Evolutionary conservation across 371 early-diverging fungal species (phyloP), one percentile per base, ranked within the genome.

Genomic region (Mortierella sp.): DNA sequence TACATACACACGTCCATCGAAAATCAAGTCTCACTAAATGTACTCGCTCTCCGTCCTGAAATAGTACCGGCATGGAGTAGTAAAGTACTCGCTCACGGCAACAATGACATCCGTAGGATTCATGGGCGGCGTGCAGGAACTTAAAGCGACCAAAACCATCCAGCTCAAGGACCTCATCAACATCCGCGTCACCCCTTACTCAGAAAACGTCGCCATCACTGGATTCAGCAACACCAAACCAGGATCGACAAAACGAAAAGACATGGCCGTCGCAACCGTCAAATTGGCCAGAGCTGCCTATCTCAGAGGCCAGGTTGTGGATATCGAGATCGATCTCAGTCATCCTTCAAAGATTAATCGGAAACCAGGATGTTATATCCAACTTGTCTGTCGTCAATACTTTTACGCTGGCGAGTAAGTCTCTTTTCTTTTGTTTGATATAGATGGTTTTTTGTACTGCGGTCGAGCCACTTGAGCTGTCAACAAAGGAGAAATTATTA

Each of bases 391-490:
- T 48, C 78, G 75, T 10, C 78, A 82, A 58, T 29, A 54, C 32
- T 82, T 78, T 43, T 72, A 58, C 32, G 82, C 82, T 27, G 82
- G 78, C 35, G 82, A 78, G 82, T 82, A 78, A 58, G 82, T 75
- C 21, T 8, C 12, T 27, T 56, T 41, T 6, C 41, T 56, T 27
- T 27, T 63, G 38, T 63, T 35, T 51, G 10, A 18, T 18, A 35
- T 4, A 5, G 1, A 12, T 1, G 48, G 14, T 43, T 43, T 6
- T 24, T 27, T 16, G 55, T 4, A 18, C 6, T 51, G 41, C 3
- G 43, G 10, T 38, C 43, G 68, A 35, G 24, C 68, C 41, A 24
- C 24, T 2, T 41, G 38, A 35, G 3, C 12, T 27, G 14, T 32
- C 29, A 11, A 58, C 4, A 21, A 6, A 35, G 65, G 35, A 35